These are phyloP conservation scores for Kazachstania viticola DNA, from an alignment of 805 yeast species.

Conservation along the genomic window DNA sequence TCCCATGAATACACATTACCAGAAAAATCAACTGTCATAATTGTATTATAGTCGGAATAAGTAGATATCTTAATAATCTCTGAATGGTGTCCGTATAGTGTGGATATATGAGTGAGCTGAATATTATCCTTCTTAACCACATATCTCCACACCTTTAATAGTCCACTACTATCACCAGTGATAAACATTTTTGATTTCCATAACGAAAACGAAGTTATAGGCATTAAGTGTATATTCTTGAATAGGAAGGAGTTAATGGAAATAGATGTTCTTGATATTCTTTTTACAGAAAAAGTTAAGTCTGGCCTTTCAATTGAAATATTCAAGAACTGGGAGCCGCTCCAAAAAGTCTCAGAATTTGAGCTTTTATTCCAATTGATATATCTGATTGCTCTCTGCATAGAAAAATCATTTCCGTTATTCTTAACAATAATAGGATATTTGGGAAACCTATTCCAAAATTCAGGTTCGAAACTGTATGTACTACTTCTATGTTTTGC, in stretches of 20 bases:
- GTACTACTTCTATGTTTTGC: constrained; percentile 11
- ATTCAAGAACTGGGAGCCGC: constrained; percentile 8
- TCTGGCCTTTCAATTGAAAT: constrained; percentile 1
- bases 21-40: constrained; percentile 41
- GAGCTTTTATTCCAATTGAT: neutral
- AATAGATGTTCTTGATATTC: constrained; percentile 1
- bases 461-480: neutral
- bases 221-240: constrained; percentile 24
- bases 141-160: constrained; percentile 45
- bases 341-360: neutral
- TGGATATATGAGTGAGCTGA: constrained; percentile 17
- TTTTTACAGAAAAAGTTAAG: constrained; percentile 1
- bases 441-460: neutral
- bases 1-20: constrained; percentile 62
- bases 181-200: constrained; percentile 20
- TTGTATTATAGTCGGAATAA: constrained; percentile 41
- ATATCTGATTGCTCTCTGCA: neutral
- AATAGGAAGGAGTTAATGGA: constrained; percentile 7
- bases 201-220: constrained; percentile 19
- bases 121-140: constrained; percentile 2
- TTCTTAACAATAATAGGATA: neutral
- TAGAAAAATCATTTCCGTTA: neutral
- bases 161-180: constrained; percentile 42
- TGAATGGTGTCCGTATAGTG: constrained; percentile 44
- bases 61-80: constrained; percentile 36